phyloP scores from a whole-genome alignment of 352 stramenopile species.

The Globisporangium perplexum region DNA sequence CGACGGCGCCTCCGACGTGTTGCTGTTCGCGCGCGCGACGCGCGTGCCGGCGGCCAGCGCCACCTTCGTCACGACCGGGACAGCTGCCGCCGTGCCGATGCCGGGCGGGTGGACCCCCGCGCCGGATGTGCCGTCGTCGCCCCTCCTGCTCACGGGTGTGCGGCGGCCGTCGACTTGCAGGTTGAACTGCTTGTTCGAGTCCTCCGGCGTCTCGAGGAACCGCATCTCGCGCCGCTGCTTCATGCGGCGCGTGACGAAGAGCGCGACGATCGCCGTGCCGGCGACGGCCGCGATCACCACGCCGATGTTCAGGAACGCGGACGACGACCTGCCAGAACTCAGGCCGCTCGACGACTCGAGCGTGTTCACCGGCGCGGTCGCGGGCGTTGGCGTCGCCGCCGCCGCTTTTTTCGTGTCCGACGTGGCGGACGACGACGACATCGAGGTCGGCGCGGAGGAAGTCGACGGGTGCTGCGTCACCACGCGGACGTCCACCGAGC shows the following conservation, averaged over 20 bases:
- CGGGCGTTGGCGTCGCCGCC: background rate
- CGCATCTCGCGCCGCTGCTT: conserved; percentile 18
- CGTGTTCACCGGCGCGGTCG: background rate
- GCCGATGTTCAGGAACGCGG: conserved; percentile 30
- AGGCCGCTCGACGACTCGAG: conserved; percentile 2
- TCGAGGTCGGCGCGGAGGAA: conserved; percentile 2
- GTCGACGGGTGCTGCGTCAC: background rate
- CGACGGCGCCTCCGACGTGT: conserved; percentile 13
- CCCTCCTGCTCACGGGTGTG: background rate
- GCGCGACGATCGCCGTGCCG: conserved; percentile 33
- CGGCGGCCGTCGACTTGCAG: conserved; percentile 13
- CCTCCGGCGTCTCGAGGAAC: conserved; percentile 19
- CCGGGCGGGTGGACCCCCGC: no score
- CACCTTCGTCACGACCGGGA: conserved; percentile 3
- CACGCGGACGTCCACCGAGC: background rate
- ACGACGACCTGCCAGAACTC: conserved; percentile 13
- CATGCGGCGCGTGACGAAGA: conserved; percentile 43
- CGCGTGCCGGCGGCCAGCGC: conserved; percentile 13
- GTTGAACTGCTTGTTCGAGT: conserved; percentile 25
- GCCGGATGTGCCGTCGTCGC: background rate
- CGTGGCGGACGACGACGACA: background rate
- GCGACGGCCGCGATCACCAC: conserved; percentile 37
- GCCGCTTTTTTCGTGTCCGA: background rate
- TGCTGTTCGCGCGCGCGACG: conserved; percentile 9
- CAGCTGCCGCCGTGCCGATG: background rate